Base-by-base conservation (phyloP, 2,329 filamentous ascomycete genomes). In the Aspergillus candidus region DNA sequence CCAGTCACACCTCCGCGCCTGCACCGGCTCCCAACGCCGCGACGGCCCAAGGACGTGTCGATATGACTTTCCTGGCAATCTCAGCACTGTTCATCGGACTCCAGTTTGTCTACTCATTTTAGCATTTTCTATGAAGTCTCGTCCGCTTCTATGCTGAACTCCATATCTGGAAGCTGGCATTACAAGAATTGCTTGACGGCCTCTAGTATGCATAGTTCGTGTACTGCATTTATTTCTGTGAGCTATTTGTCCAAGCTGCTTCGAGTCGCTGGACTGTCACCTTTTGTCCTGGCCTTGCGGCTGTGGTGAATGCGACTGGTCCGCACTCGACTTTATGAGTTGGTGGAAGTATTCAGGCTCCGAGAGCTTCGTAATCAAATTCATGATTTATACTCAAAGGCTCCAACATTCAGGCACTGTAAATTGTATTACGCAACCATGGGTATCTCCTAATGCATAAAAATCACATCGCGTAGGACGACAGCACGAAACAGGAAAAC, bases 391-490 rank as follows among this genome's bases (percentile, higher is more conserved):
- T 15, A 29, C n/a, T 22, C 17, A 11, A 32, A 27, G 10, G 32
- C 17, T 11, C 11, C n/a, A 32, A 38, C 18, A 34, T 34, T 42
- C 38, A 43, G 22, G 11, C 35, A 42, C 44, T 42, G 46, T 50
- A 49, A 35, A 48, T 43, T 38, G 34, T 48, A 43, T 44, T 49
- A 27, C 22, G 22, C 22, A 27, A 48, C 46, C 43, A 56, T 57
- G 56, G 56, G 56, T 58, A 58, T 58, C 53, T 56, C 46, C 44
- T 52, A 52, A 49, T 40, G 48, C 49, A 39, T 44, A 56, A 48
- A 58, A 58, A 46, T 46, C 43, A 46, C 41, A 44, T 45, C 40
- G 33, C 34, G 38, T 47, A 31, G 32, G 42, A 42, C 38, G 27
- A 39, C 33, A 27, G 34, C 27, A 38, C 41, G 37, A 27, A 46